These are phyloP conservation scores for Leishmania turanica DNA, from an alignment of 208 protist genomes.

Conservation along the genomic window DNA sequence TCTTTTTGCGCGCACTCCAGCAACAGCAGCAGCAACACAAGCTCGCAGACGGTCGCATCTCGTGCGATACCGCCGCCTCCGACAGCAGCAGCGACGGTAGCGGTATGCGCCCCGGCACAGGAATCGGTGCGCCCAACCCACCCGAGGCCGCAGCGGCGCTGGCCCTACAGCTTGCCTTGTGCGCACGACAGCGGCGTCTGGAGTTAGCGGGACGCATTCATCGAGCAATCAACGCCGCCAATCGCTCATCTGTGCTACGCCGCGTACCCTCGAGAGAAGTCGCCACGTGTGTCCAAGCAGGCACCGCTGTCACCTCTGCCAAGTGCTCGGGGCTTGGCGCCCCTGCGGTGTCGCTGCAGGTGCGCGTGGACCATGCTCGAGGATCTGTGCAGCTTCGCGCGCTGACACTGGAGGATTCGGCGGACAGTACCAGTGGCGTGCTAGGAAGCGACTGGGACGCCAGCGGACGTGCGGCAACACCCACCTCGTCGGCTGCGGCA, in stretches of 20 bases:
- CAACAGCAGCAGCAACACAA: slow-evolving; percentile 1
- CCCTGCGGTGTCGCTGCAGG: slow-evolving; percentile 14
- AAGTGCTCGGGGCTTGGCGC: neutral
- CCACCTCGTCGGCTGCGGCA: neutral
- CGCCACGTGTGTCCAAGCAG: neutral
- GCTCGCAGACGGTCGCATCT: neutral
- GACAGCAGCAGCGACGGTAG: neutral
- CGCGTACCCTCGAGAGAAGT: neutral
- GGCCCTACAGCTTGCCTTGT: slow-evolving; percentile 15
- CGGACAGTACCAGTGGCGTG: neutral
- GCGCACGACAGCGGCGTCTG: slow-evolving; percentile 15
- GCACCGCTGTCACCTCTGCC: neutral
- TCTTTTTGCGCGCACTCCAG: slow-evolving; percentile 39
- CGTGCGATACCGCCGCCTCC: neutral
- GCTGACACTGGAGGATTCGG: neutral
- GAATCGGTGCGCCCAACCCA: neutral
- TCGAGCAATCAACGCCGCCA: neutral
- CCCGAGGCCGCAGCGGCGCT: neutral
- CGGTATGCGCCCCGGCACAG: neutral
- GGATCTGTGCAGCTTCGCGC: slow-evolving; percentile 31
- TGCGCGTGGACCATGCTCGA: slow-evolving; percentile 26
- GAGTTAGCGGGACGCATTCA: slow-evolving; percentile 10
- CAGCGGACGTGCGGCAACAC: neutral
- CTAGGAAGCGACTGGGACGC: neutral
- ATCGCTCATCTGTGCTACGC: neutral